Conservation (phyloP, 495 filamentous ascomycete species). For the Xylaria grammica region DNA sequence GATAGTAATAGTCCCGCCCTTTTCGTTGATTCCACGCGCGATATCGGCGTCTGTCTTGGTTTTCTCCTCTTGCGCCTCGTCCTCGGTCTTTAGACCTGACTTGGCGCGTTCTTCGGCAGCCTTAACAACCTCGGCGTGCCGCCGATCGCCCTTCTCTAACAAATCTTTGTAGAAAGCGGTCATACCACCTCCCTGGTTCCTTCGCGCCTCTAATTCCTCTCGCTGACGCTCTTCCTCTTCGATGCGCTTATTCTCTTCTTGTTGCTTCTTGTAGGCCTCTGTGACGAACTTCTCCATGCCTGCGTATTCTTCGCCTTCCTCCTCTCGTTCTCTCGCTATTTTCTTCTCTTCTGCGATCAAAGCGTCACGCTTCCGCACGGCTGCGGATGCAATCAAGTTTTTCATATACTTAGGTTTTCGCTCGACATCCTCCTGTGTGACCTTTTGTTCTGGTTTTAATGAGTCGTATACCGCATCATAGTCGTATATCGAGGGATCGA, state of each 20-base stretch:
- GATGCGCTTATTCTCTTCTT: constrained; percentile 76
- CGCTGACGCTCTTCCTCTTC: constrained; percentile 79
- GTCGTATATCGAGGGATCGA: constrained; percentile 75
- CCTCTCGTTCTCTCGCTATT: constrained; percentile 84
- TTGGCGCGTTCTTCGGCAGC: constrained; percentile 69
- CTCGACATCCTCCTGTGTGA: constrained; percentile 46
- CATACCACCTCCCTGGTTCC: constrained; percentile 76
- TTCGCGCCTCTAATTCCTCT: constrained; percentile 72
- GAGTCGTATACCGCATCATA: constrained; percentile 77
- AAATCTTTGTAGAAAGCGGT: constrained; percentile 84
- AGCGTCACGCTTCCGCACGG: constrained; percentile 86
- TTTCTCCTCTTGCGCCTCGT: constrained; percentile 45
- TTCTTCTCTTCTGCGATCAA: constrained; percentile 86
- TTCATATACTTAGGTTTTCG: constrained; percentile 83
- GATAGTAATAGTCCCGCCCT: constrained; percentile 70
- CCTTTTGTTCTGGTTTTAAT: constrained; percentile 53
- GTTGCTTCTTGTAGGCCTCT: constrained; percentile 91
- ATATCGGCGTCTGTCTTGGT: constrained; percentile 73
- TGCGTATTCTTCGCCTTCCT: constrained; percentile 90
- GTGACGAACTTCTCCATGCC: constrained; percentile 98
- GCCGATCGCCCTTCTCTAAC: constrained; percentile 75
- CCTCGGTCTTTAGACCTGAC: constrained; percentile 52
- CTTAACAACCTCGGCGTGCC: constrained; percentile 72
- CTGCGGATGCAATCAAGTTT: constrained; percentile 77
- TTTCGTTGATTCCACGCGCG: constrained; percentile 73